These are phyloP conservation scores for Aureobasidium subglaciale DNA, from an alignment of 2,329 filamentous ascomycete species.

Conservation along the genomic window DNA sequence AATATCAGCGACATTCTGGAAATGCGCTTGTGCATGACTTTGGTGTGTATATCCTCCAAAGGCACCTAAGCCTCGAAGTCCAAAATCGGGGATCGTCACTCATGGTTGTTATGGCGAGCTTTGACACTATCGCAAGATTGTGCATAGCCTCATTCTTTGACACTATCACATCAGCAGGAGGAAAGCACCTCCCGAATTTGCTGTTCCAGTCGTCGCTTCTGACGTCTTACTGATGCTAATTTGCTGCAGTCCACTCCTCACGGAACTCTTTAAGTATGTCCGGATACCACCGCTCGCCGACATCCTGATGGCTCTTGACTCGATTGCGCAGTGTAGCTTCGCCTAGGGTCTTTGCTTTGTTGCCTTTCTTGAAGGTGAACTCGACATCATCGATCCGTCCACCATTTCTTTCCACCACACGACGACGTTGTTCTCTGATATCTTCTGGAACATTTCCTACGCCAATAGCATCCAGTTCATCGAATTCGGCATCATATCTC, in stretches of 20 bases:
- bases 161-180: no score
- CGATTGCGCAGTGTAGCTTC: conserved; percentile 78
- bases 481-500: conserved; percentile 69
- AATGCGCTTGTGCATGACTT: no score
- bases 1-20: no score
- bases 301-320: conserved; percentile 80
- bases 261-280: conserved; percentile 37
- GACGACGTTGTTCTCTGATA: conserved; percentile 55
- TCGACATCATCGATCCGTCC: conserved; percentile 66
- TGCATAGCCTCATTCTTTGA: no score
- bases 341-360: conserved; percentile 22
- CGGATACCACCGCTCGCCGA: conserved; percentile 66
- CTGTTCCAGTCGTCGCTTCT: no score
- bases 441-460: conserved; percentile 46
- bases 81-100: no score
- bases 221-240: no score
- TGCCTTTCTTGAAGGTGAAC: conserved; percentile 72
- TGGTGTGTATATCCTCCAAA: no score
- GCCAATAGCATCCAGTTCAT: conserved; percentile 53
- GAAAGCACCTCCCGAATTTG: no score
- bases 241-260: conserved; percentile 21
- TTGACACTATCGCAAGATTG: no score
- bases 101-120: no score
- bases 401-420: conserved; percentile 51
- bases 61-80: no score